Evolutionary conservation across 2,329 filamentous ascomycete species (phyloP), one percentile per base, ranked within the genome.

Genomic region (Xylaria multiplex): DNA sequence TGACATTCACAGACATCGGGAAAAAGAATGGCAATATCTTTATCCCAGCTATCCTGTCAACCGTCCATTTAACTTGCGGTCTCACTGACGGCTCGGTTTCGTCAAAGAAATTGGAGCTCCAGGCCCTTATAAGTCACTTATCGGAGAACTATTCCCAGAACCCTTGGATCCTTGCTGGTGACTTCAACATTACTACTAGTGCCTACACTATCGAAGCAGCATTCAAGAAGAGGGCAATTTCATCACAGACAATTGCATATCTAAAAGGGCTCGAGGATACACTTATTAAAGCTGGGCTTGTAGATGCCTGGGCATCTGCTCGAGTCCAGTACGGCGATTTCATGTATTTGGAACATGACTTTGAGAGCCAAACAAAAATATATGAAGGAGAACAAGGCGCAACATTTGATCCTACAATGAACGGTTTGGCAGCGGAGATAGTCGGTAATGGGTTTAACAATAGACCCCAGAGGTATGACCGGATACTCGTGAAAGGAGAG

Each of bases 111-210:
- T 76, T 78, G 0, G 88, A 91, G 70, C 73, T 90, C 14, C 81
- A 83, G 52, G 80, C 76, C 22, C 73, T 91, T 1, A 72, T 85
- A 1, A 74, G 74, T 7, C 77, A 88, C 72, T 70, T 91, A 16
- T 73, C 76, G 0, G 70, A 67, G 1, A 70, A 76, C 0, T 84
- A 86, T 53, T 68, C 77, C 1, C 61, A 75, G 0, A 81, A 83
- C 43, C 81, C 86, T 4, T 87, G 84, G 80, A 78, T 90, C 3
- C 70, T 91, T 22, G 85, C 85, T 0, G 89, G 89, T 2, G 88
- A 91, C 72, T 88, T 90, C 74, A 91, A 91, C 70, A 78, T 91
- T 27, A 80, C 84, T 6, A 89, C 88, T 0, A 91, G 89, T 0
- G 77, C 80, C 1, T 80, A 81, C 59, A 86, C 87, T 0, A 83